Conservation (phyloP, 2,329 filamentous ascomycete species). For the Microdochium trichocladiopsis region DNA sequence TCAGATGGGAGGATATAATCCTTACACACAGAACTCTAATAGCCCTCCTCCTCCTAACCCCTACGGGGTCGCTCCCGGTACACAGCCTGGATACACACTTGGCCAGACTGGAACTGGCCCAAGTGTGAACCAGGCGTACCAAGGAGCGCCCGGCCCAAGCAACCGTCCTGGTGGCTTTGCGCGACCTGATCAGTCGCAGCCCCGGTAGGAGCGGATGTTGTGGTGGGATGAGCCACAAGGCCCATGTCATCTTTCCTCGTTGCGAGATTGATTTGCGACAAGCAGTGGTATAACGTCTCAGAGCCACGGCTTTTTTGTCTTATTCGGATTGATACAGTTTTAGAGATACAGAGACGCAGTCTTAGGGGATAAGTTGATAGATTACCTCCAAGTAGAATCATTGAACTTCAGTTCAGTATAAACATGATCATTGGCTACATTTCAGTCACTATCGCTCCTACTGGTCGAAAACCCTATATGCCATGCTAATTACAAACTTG, state of each 20-base stretch:
- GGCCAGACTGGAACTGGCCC: background rate
- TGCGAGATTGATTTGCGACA: no score
- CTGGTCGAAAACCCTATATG: no score
- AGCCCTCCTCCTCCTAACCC: background rate
- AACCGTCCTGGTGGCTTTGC: background rate
- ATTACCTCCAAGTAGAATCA: no score
- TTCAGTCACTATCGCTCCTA: no score
- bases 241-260: background rate
- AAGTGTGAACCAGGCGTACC: background rate
- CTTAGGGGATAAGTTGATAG: no score
- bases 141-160: background rate
- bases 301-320: no score
- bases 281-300: no score
- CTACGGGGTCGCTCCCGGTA: background rate
- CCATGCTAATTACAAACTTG: no score
- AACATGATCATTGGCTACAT: no score
- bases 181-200: background rate
- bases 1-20: slow-evolving; percentile 16
- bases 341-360: no score
- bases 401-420: no score
- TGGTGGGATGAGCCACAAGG: background rate
- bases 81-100: background rate
- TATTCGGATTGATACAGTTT: no score
- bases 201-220: background rate
- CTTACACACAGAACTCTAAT: slow-evolving; percentile 5